Evolutionary conservation across 2,329 filamentous ascomycete species (phyloP), one percentile per base, ranked within the genome.

Genomic region (Aspergillus eucalypticola): DNA sequence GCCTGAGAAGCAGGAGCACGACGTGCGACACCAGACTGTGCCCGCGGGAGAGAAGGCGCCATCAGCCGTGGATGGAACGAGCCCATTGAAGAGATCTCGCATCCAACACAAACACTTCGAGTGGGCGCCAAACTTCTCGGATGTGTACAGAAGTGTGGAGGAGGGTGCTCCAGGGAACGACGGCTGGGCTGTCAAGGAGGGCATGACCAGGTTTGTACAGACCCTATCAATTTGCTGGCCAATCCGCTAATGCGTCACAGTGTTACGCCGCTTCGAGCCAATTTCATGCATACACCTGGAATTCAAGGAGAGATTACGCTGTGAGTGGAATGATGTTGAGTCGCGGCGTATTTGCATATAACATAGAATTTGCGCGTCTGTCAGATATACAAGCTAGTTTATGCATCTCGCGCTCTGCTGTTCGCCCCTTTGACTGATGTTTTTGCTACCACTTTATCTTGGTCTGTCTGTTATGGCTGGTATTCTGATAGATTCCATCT

Each of bases 61-160:
- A 35, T 11, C 32, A 11, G 85, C 88, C 58, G 82, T 82, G 21
- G 54, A 74, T 52, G 69, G 69, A 50, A 60, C 65, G 61, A 69
- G 66, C 11, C 65, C 59, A 66, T 71, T 49, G 73, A 73, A 66
- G 66, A 68, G 73, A 67, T 41, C 78, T 42, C 79, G 83, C 29
- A 88, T 92, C 73, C 84, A 81, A 58, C 91, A 96, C 76, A 91
- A 90, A 74, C 90, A 96, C 76, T 98, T 97, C 82, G 96, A 94
- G 78, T 98, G 95, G 95, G 87, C 90, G 51, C 95, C 94, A 2
- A 86, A 86, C 64, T 95, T 98, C 76, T 83, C 86, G 35, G 93
- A 96, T 75, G 92, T 98, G 2, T 92, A 92, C 75, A 86, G 90
- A 72, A 93, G 90, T 66, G 92, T 97, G n/a, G 87, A 92, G 67